phyloP scores from a whole-genome alignment of 495 filamentous ascomycete genomes.

The Pyronema domesticum region DNA sequence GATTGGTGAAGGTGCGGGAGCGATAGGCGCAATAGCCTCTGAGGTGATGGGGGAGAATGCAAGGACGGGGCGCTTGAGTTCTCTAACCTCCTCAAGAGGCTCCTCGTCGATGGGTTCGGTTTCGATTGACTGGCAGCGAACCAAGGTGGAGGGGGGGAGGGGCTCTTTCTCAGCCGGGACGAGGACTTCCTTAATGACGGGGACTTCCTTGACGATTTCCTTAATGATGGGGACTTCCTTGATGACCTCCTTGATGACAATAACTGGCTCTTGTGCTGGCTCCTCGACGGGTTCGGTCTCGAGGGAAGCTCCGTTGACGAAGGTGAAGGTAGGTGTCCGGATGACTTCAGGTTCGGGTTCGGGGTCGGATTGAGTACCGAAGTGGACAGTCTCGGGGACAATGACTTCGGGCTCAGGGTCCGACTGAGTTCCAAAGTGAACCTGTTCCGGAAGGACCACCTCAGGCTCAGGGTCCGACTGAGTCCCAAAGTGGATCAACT shows the following conservation, averaged over 20 bases:
- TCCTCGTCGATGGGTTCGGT: neutral
- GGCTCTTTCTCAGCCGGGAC: no score
- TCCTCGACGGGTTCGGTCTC: neutral
- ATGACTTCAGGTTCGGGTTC: neutral
- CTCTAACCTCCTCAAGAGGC: neutral
- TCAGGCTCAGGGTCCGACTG: conserved; percentile 1
- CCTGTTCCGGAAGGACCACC: neutral
- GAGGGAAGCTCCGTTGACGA: neutral
- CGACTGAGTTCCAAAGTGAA: neutral
- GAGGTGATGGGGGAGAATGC: conserved; percentile 17
- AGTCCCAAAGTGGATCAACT: neutral
- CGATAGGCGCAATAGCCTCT: conserved; percentile 13
- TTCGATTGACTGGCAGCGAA: neutral
- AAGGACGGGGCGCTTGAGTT: conserved; percentile 1
- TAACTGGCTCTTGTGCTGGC: neutral
- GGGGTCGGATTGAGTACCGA: conserved; percentile 19
- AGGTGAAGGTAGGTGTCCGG: neutral
- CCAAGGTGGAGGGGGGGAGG: neutral
- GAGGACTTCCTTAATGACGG: no score
- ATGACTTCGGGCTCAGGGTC: neutral
- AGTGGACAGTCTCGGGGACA: neutral
- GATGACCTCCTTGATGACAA: neutral
- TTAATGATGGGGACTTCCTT: neutral
- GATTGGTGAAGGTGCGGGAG: conserved; percentile 3
- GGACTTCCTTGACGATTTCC: neutral